Base-by-base conservation (phyloP, 139 green algal genomes). In the Zygnema cylindricum region DNA sequence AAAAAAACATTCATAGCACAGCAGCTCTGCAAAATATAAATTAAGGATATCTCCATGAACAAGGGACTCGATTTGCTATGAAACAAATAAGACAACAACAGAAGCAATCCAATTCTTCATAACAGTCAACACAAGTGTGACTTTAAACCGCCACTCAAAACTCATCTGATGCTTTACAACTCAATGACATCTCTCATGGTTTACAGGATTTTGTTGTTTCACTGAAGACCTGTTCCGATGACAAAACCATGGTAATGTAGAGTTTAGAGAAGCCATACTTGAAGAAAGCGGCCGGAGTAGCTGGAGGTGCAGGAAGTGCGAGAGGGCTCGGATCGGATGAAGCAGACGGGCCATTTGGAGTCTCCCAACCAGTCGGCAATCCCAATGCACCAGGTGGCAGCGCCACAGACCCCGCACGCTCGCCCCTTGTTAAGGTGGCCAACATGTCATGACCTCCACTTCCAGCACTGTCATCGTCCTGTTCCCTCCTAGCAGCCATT, bases 301-400 rank as follows among this genome's bases (percentile, higher is more conserved):
- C 71, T 49, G n/a, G 76, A 63, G 49, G 49, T 63, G 49, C 49
- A 63, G 49, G 49, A 35, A 55, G 41, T 83, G 76, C 43, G 30
- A 49, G 71, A 33, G 36, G 76, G 1, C 76, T 49, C 33, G 69
- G 69, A 49, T 71, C 49, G 7, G 76, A n/a, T 83, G 69, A 33
- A 21, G 41, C 33, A 63, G 16, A 63, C 7, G 49, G 16, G 7
- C 16, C 49, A 7, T 25, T 63, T 7, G 49, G 49, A 63, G 49
- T 63, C 49, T 63, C 49, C 49, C 49, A 63, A 16, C 49, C 49
- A 63, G 49, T 25, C 16, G 49, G 49, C 49, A 63, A 16, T 63
- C 49, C 49, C 49, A 63, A 25, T 63, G 49, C 49, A 63, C 49
- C 49, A 16, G 49, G 49, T 63, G 49, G 49, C 16, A 63, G 49